Percentiles rank a stretch among this genome's conserved stretches.
Conservation (phyloP, 106 monocot genomes). For the Acorus gramineus region DNA sequence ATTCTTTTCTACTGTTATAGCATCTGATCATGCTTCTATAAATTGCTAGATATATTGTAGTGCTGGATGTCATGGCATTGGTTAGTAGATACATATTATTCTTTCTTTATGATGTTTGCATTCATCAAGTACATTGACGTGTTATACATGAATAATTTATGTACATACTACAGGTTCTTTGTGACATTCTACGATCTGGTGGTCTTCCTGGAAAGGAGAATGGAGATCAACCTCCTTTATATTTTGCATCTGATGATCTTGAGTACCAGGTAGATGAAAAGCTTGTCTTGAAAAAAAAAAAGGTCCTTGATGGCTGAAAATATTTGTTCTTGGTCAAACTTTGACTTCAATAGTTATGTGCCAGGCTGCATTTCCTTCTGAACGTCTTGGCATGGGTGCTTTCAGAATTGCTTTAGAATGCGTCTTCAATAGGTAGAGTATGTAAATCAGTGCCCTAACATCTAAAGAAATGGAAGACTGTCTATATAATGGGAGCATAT, state of each 20-base stretch:
- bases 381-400: conserved; percentile 98
- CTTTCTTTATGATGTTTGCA: no score
- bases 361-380: conserved; percentile 79
- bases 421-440: conserved; percentile 66
- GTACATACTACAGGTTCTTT: conserved; percentile 42
- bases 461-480: no score
- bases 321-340: background rate
- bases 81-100: no score
- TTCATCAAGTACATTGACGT: no score
- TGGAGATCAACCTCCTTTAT: conserved; percentile 72
- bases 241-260: conserved; percentile 97
- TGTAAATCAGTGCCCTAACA: no score
- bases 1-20: no score
- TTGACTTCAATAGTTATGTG: conserved; percentile 5
- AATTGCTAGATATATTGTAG: background rate
- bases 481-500: no score
- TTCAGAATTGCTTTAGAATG: conserved; percentile 87
- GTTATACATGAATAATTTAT: no score
- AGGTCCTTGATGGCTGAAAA: background rate
- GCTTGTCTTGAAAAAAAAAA: background rate
- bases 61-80: no score
- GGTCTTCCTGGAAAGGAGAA: conserved; percentile 74
- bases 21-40: background rate
- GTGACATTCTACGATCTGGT: conserved; percentile 73
- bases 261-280: conserved; percentile 64